Conservation (phyloP, 2,329 filamentous ascomycete genomes). For the Cyanodermella asteris region DNA sequence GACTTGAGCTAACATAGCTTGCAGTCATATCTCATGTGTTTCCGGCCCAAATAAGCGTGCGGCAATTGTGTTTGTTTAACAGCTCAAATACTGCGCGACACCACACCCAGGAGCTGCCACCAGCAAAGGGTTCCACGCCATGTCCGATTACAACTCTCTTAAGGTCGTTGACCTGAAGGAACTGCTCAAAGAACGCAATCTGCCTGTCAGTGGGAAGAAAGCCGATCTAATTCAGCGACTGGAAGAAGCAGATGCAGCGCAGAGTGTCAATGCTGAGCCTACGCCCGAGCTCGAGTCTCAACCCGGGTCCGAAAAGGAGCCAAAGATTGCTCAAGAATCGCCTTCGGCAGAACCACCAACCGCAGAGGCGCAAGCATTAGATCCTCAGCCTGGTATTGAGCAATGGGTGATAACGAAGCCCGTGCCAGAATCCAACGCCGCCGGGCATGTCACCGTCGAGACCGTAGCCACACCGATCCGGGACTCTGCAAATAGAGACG, state of each 20-base stretch:
- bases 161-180: slow-evolving; percentile 27
- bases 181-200: slow-evolving; percentile 25
- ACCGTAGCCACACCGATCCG: too few relatives aligned
- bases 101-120: background rate
- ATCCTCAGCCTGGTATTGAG: too few relatives aligned
- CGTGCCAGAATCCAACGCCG: too few relatives aligned
- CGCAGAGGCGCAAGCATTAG: background rate
- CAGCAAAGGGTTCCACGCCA: slow-evolving; percentile 6
- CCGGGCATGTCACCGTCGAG: too few relatives aligned
- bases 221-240: slow-evolving; percentile 26
- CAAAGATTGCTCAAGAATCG: background rate
- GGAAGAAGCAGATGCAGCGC: slow-evolving; percentile 19
- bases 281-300: too few relatives aligned
- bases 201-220: slow-evolving; percentile 27
- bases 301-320: too few relatives aligned
- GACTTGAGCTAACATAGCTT: too few relatives aligned
- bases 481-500: too few relatives aligned
- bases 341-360: background rate
- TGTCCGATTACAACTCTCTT: slow-evolving; percentile 27
- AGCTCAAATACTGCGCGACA: too few relatives aligned
- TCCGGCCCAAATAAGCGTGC: background rate
- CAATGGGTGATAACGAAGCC: too few relatives aligned
- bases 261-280: slow-evolving; percentile 8
- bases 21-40: background rate
- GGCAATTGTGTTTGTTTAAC: too few relatives aligned